Evolutionary conservation across 176 grass and related monocot genomes (phyloP), one percentile per base, ranked within the genome.

Genomic region (Eleusine indica): DNA sequence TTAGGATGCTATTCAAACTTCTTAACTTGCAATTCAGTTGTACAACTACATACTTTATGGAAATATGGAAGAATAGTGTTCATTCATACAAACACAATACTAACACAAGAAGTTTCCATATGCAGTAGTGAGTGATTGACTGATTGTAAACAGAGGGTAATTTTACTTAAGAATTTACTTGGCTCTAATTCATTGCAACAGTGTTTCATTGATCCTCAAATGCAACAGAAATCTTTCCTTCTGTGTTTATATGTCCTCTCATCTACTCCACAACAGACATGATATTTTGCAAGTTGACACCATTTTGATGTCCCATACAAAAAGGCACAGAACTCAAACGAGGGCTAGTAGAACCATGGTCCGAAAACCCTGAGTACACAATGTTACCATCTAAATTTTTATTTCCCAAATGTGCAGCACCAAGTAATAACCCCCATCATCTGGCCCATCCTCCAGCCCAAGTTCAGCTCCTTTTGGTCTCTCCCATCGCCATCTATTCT

Each of bases 281-380:
- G 44, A 85, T 71, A 71, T 76, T 77, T 70, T 44, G 66, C 79
- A 85, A 37, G 70, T 35, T 12, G 3, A 52, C 61, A 53, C 7
- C 25, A 68, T 30, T 77, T 76, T 74, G 48, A 80, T 65, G 5
- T 46, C 18, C 63, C 42, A 63, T 62, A 84, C 25, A 64, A 29
- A 29, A 29, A 64, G 11, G 61, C 9, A 1, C 11, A 1, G 25
- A 64, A 0, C 25, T 64, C 60, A 63, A 29, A 63, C n/a, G 13
- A 64, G 25, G 61, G 25, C 61, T 3, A 30, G 25, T 30, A 29
- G 25, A 11, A 3, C n/a, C 57, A 2, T 62, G n/a, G 58, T 16
- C 2, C 21, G 10, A 7, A 58, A 58, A 58, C 18, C 54, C 54
- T 7, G 15, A n/a, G 8, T n/a, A n/a, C 21, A n/a, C 56, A 6